Base-by-base conservation (phyloP, 78 protist species). In the Polysphondylium violaceum region DNA sequence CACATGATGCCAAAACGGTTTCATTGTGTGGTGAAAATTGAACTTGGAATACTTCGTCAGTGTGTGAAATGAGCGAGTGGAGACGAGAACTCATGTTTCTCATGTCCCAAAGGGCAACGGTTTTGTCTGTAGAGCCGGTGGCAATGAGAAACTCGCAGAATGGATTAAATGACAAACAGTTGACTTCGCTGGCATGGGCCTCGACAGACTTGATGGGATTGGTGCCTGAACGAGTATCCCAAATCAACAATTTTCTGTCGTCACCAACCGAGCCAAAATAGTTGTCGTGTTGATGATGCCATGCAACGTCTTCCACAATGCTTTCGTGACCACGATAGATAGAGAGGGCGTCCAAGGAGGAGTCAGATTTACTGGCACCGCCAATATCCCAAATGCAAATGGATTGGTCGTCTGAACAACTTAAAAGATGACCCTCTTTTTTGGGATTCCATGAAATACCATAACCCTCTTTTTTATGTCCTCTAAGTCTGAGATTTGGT, bases 401-500 rank as follows among this genome's bases (percentile, higher is more conserved):
- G 5, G 72, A 38, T 23, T 33, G 53, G 76, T 98, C 99, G 71
- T 98, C 98, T 2, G 98, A 68, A 6, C 98, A 97, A 40, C 88
- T 51, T 16, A 97, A 47, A 25, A 98, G 89, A 19, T 35, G 21
- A 53, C 97, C 99, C 36, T 74, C 68, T 8, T 53, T 33, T 17
- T 25, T 43, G 2, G 95, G 97, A 86, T 58, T 88, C 99, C 99
- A 98, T 7, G 93, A 47, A 9, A 98, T 92, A 29, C 99, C 99
- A 74, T 98, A 98, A n/a, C 99, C 99, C 25, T 98, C 98, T 47
- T 97, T 96, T n/a, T 60, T 21, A 93, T 98, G 99, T 5, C 98
- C 99, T 19, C 8, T 35, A 25, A 97, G 87, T 7, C 68, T 72
- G 50, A 98, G 58, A 12, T 95, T 88, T 11, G 98, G 98, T 33